These are phyloP conservation scores for Termitomyces eurrhizus DNA, from an alignment of 768 basidiomycete species.

Conservation along the genomic window DNA sequence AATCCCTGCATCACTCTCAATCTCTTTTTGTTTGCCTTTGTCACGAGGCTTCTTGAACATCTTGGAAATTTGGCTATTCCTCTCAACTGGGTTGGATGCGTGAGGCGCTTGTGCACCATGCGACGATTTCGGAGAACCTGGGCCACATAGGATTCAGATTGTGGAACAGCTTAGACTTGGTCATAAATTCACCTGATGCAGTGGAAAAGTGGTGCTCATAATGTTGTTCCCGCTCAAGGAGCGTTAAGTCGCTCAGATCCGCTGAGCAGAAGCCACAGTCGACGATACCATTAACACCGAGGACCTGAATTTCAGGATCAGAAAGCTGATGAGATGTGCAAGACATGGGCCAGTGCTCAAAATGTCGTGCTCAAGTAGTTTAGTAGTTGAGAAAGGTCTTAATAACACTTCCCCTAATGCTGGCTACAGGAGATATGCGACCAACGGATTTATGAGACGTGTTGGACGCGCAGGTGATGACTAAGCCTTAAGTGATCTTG, in stretches of 20 bases:
- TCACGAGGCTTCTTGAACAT: neutral
- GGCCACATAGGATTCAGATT: neutral
- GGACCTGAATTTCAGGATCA: constrained; percentile 9
- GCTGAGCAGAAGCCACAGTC: constrained; percentile 50
- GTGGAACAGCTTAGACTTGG: neutral
- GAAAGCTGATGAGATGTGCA: neutral
- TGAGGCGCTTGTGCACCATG: neutral
- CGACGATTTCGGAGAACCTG: neutral
- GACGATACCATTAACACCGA: constrained; percentile 10
- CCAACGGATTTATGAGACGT: neutral
- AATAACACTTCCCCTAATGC: no score
- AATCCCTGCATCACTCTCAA: constrained; percentile 33
- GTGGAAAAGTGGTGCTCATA: constrained; percentile 47
- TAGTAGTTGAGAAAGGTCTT: neutral
- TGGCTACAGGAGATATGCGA: neutral
- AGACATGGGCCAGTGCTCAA: neutral
- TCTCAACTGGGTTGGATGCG: neutral
- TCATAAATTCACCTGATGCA: constrained; percentile 1
- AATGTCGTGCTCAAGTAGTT: neutral
- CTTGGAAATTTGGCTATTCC: neutral
- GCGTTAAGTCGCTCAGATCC: constrained; percentile 35
- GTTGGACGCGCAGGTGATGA: constrained; percentile 5
- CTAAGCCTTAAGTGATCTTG: constrained; percentile 2
- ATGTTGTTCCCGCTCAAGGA: constrained; percentile 44
- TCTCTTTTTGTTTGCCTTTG: constrained; percentile 13